Percentiles rank a stretch among this genome's conserved stretches.
These are phyloP conservation scores for Tausonia pullulans DNA, from an alignment of 1,284 basidiomycete genomes.

Conservation along the genomic window DNA sequence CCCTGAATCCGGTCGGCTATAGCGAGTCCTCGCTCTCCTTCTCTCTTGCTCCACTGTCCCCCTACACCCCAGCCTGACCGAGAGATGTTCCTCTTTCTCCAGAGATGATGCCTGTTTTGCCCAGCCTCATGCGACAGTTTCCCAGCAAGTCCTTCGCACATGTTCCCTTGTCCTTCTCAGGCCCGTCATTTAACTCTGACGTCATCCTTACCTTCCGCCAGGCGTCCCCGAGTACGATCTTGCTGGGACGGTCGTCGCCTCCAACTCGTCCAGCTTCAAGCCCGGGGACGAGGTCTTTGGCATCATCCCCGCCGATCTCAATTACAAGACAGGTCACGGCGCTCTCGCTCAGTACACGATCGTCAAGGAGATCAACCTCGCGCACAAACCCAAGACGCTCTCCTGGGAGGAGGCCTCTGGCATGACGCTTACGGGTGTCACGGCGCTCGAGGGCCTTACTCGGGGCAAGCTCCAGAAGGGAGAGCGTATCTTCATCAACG, in stretches of 20 bases:
- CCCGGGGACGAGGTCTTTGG: slow-evolving; percentile 5
- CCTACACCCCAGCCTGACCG: too few relatives aligned
- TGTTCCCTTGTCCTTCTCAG: not conserved
- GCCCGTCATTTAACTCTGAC: too few relatives aligned
- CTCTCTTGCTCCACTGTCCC: not conserved
- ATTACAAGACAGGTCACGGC: not conserved
- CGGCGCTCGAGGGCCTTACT: slow-evolving; percentile 14
- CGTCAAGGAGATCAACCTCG: slow-evolving; percentile 1
- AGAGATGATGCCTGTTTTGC: slow-evolving; percentile 12
- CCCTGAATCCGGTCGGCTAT: slow-evolving; percentile 18
- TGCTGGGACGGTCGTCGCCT: slow-evolving; percentile 18
- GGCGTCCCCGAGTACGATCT: slow-evolving; percentile 18
- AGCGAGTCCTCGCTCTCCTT: not conserved
- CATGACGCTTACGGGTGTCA: slow-evolving; percentile 17
- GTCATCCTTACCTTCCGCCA: not conserved
- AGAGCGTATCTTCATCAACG: slow-evolving; percentile 19
- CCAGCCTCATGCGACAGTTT: slow-evolving; percentile 10
- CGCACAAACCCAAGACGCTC: slow-evolving; percentile 2
- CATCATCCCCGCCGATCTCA: not conserved
- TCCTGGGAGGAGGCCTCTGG: slow-evolving; percentile 18
- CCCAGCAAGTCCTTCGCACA: slow-evolving; percentile 1
- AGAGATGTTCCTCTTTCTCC: not conserved
- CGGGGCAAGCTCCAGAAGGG: slow-evolving; percentile 9
- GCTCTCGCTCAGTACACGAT: not conserved
- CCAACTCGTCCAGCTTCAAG: slow-evolving; percentile 11